Evolutionary conservation across 2,329 filamentous ascomycete genomes (phyloP).

Genomic region (Curvularia hawaiiensis): DNA sequence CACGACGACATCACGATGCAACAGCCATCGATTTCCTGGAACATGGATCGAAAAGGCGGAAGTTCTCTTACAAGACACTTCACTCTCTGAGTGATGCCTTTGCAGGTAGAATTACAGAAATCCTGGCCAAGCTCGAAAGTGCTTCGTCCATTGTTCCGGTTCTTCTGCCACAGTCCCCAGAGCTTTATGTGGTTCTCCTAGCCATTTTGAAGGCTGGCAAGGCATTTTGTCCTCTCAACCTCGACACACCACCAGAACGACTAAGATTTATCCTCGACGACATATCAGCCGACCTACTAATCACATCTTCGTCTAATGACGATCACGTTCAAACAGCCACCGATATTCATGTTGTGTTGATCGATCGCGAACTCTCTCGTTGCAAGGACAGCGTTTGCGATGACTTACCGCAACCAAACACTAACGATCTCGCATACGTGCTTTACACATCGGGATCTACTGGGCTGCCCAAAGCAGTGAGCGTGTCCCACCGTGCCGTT

Average conservation of each 20-base stretch:
- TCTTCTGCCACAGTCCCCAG: slow-evolving; percentile 75
- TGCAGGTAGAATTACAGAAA: slow-evolving; percentile 48
- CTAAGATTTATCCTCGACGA: slow-evolving; percentile 82
- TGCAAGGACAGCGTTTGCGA: slow-evolving; percentile 23
- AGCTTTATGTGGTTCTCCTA: slow-evolving; percentile 77
- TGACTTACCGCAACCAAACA: slow-evolving; percentile 21
- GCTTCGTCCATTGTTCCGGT: slow-evolving; percentile 68
- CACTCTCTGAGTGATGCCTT: slow-evolving; percentile 63
- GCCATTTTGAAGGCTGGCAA: slow-evolving; percentile 81
- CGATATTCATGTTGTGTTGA: slow-evolving; percentile 47
- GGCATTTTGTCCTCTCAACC: slow-evolving; percentile 83
- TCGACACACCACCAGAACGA: slow-evolving; percentile 77
- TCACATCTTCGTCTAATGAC: slow-evolving; percentile 63
- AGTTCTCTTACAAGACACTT: slow-evolving; percentile 66
- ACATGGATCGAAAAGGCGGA: slow-evolving; percentile 52
- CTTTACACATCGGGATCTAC: slow-evolving; percentile 95
- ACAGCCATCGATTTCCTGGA: slow-evolving; percentile 69
- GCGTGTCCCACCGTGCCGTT: slow-evolving; percentile 77
- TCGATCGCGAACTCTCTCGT: slow-evolving; percentile 47
- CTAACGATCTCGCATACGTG: slow-evolving; percentile 72
- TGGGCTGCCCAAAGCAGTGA: slow-evolving; percentile 85
- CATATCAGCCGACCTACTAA: slow-evolving; percentile 69
- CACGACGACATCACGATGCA: slow-evolving; percentile 41
- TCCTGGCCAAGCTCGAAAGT: slow-evolving; percentile 36
- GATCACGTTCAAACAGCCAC: slow-evolving; percentile 45